Conservation (phyloP, 2,329 filamentous ascomycete species). For the Sclerotinia trifoliorum region DNA sequence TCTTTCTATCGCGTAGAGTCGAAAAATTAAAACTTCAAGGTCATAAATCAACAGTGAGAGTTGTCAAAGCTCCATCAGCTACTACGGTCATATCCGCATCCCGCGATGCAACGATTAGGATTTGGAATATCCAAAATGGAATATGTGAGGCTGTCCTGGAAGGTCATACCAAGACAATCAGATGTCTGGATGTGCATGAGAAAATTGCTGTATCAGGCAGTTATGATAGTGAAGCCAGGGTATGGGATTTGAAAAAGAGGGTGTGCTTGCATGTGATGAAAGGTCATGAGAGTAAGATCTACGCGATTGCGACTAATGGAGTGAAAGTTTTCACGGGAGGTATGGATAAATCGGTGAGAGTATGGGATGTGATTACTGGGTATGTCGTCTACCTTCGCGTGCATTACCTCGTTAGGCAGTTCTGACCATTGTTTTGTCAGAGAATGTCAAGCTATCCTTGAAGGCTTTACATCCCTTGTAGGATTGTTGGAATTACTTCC, state of each 20-base stretch:
- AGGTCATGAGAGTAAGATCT: not conserved
- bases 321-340: constrained; percentile 88
- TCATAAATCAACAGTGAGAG: not conserved
- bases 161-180: constrained; percentile 17
- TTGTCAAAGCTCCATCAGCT: constrained; percentile 3
- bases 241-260: not conserved
- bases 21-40: not conserved
- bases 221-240: constrained; percentile 76
- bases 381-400: not conserved
- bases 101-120: constrained; percentile 19
- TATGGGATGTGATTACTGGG: constrained; percentile 79
- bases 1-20: not conserved
- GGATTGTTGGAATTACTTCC: not conserved
- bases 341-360: constrained; percentile 87
- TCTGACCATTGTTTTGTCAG: not conserved
- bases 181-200: constrained; percentile 39
- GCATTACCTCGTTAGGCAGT: not conserved
- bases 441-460: not conserved
- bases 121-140: constrained; percentile 23
- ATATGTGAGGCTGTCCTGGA: constrained; percentile 16
- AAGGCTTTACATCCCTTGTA: not conserved
- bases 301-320: constrained; percentile 71
- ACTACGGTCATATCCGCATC: constrained; percentile 19
- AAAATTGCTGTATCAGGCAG: constrained; percentile 88
- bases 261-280: not conserved